Base-by-base conservation (phyloP, 305 asterid species). In the Solanum aculeatissimum region DNA sequence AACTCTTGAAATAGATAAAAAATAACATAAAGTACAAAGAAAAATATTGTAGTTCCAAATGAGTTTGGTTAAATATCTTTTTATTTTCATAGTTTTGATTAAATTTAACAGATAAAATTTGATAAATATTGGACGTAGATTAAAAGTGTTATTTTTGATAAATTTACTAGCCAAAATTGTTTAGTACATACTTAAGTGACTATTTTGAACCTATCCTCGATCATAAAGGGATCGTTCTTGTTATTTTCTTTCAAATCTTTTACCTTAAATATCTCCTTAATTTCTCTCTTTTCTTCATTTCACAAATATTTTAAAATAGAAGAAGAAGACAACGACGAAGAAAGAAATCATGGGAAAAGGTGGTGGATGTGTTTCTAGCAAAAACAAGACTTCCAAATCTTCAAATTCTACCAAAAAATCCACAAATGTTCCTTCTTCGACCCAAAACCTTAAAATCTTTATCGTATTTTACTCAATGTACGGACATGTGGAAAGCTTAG, bases 301-400 rank as follows among this genome's bases (percentile, higher is more conserved):
- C 25, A 32, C 11, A 32, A 2, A 32, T 19, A 32, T 40, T 0
- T 1, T 3, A 32, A 32, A 16, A 6, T n/a, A 19, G 10, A 38
- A 6, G 23, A 15, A 14, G 32, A 6, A 55, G 2, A 55, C 16
- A 32, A 4, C 2, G 38, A 32, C 10, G 40, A 5, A 35, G 40
- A 35, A 3, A 5, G 2, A 51, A 15, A 72, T 21, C 58, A 94
- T 96, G 98, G 99, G 99, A 19, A 96, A 96, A 90, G 99, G 98
- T 19, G 99, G 95, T 43, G 99, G 99, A 77, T 96, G 99, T 72
- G 92, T 93, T 60, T 94, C 97, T 23, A 93, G 97, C 96, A 93
- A 92, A 93, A 90, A 88, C 53, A 92, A 90, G 18, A 78, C 19
- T 55, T 90, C 89, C 16, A 88, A 81, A 45, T 65, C 89, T 87